Conservation (phyloP, 2,329 filamentous ascomycete species). For the Didymosphaeria variabile region DNA sequence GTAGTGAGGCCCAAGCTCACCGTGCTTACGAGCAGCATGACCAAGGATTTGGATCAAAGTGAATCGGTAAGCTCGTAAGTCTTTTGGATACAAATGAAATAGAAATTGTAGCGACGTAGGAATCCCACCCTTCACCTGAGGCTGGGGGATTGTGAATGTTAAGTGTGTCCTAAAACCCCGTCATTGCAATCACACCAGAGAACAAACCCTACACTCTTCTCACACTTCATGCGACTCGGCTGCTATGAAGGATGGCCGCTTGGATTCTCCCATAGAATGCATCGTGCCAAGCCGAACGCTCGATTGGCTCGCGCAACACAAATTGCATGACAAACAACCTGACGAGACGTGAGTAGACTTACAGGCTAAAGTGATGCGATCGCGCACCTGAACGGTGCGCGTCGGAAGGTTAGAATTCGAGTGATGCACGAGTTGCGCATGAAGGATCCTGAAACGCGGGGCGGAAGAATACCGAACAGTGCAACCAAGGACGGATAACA, state of each 20-base stretch:
- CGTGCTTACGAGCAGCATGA: slow-evolving; percentile 14
- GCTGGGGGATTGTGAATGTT: background rate
- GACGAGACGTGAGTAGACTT: background rate
- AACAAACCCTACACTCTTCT: background rate
- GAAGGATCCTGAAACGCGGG: slow-evolving; percentile 24
- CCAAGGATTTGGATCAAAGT: background rate
- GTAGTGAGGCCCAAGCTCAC: slow-evolving; percentile 24
- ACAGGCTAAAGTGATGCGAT: background rate
- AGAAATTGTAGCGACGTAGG: background rate
- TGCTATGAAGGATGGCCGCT: background rate
- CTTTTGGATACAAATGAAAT: background rate
- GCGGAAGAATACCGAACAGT: background rate
- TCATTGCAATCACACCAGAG: background rate
- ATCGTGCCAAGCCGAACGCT: background rate
- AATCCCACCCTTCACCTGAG: background rate
- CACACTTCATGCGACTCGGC: background rate
- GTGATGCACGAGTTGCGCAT: slow-evolving; percentile 15
- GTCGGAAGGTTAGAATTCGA: slow-evolving; percentile 5
- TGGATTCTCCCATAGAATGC: background rate
- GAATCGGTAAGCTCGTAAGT: background rate
- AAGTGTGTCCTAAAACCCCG: background rate
- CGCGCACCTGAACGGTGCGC: background rate
- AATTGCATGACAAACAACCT: background rate
- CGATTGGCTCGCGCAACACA: background rate
- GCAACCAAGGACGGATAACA: background rate